phyloP scores from a whole-genome alignment of 148 eudicot genomes.

The Chenopodium formosanum region DNA sequence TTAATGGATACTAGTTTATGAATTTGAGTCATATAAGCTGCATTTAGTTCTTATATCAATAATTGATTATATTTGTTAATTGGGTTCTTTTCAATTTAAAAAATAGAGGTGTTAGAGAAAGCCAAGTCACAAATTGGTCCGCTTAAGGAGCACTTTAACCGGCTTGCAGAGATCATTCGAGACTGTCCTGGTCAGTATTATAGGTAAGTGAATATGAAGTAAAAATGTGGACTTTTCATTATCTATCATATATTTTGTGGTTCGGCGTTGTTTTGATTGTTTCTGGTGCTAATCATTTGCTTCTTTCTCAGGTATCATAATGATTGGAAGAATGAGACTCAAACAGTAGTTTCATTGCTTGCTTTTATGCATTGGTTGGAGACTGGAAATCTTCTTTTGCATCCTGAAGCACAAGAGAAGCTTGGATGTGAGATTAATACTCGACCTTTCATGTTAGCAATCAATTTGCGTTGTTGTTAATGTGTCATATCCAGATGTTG shows the following conservation, averaged over 20 bases:
- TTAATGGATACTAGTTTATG: background rate
- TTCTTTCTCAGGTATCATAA: conserved; percentile 64
- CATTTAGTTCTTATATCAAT: background rate
- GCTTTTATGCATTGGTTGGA: conserved; percentile 96
- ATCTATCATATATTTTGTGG: background rate
- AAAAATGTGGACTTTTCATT: background rate
- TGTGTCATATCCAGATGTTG: background rate
- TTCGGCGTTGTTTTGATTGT: background rate
- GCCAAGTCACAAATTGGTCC: conserved; percentile 62
- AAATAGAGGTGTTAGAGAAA: conserved; percentile 78
- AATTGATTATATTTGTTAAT: background rate
- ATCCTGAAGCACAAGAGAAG: conserved; percentile 74
- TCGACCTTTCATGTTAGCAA: background rate
- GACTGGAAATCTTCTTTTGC: conserved; percentile 80
- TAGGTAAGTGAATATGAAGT: conserved; percentile 42
- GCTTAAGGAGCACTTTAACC: conserved; percentile 55
- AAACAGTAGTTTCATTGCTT: conserved; percentile 68
- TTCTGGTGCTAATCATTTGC: background rate
- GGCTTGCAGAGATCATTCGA: conserved; percentile 70
- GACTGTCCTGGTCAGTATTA: conserved; percentile 92
- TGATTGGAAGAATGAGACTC: conserved; percentile 94
- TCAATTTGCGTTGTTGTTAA: background rate
- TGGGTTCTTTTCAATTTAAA: background rate
- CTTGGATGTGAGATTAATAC: conserved; percentile 65
- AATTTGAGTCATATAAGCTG: background rate